Evolutionary conservation across 371 early-diverging fungal species (phyloP).

Genomic region (Phascolomyces articulosus): DNA sequence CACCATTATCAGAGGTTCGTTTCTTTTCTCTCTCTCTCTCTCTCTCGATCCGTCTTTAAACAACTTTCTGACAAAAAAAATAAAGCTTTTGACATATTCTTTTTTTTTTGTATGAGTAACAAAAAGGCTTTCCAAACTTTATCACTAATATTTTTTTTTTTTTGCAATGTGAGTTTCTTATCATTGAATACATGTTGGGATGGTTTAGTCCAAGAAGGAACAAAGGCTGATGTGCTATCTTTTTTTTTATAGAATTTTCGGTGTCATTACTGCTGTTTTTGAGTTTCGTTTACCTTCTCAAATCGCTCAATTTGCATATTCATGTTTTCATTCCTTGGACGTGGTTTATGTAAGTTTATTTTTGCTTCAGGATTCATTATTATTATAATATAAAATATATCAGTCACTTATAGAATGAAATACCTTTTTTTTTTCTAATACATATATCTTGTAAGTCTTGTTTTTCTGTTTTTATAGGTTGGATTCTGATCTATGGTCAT

Average conservation of each 20-base stretch:
- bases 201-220: no score
- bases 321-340: slow-evolving; percentile 27
- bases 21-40: neutral
- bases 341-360: slow-evolving; percentile 21
- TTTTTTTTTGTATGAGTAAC: neutral
- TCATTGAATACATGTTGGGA: neutral
- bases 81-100: neutral
- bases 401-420: no score
- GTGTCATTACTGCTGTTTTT: slow-evolving; percentile 38
- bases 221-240: no score
- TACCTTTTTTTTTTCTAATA: no score
- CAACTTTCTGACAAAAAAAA: neutral
- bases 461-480: neutral
- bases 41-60: neutral
- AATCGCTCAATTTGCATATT: slow-evolving; percentile 26
- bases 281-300: slow-evolving; percentile 40
- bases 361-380: no score
- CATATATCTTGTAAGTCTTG: slow-evolving; percentile 31
- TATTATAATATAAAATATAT: no score
- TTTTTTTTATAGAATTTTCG: slow-evolving; percentile 29
- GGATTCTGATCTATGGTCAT: neutral
- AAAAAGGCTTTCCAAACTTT: slow-evolving; percentile 44
- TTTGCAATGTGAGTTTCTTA: slow-evolving; percentile 18
- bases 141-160: slow-evolving; percentile 48
- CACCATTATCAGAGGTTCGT: slow-evolving; percentile 21